Conservation (phyloP, 2,329 filamentous ascomycete genomes). For the Stachybotrys chlorohalonatus region DNA sequence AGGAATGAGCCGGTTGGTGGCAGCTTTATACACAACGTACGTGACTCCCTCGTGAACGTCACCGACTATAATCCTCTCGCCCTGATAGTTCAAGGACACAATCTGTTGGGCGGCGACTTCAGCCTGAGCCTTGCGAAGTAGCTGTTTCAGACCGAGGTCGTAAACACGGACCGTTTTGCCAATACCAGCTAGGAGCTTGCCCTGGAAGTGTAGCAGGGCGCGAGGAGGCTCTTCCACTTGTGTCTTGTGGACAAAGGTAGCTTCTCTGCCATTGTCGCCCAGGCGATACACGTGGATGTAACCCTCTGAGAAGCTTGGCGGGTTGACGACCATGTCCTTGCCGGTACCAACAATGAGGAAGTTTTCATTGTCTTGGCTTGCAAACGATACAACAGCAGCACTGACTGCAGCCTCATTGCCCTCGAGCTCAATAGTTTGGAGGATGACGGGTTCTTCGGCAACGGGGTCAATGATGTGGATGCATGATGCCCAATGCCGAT, state of each 20-base stretch:
- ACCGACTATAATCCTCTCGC: slow-evolving; percentile 81
- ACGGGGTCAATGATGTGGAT: slow-evolving; percentile 86
- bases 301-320: slow-evolving; percentile 65
- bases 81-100: slow-evolving; percentile 79
- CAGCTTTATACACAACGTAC: slow-evolving; percentile 87
- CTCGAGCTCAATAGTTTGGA: slow-evolving; percentile 72
- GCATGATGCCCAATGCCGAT: slow-evolving; percentile 89
- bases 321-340: slow-evolving; percentile 76
- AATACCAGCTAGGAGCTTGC: slow-evolving; percentile 76
- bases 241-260: slow-evolving; percentile 96
- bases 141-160: slow-evolving; percentile 84
- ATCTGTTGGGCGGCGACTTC: slow-evolving; percentile 76
- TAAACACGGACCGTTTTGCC: slow-evolving; percentile 78
- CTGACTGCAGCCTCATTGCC: slow-evolving; percentile 91
- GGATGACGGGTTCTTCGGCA: slow-evolving; percentile 55
- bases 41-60: slow-evolving; percentile 90
- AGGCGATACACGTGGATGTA: slow-evolving; percentile 92
- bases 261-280: slow-evolving; percentile 72
- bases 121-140: slow-evolving; percentile 85
- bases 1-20: slow-evolving; percentile 84
- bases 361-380: slow-evolving; percentile 77
- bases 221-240: slow-evolving; percentile 82
- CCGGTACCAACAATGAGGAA: slow-evolving; percentile 94
- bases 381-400: slow-evolving; percentile 74
- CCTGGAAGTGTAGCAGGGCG: slow-evolving; percentile 89